A percentile compares a stretch with the other conserved stretches of the same genome.
Conservation (phyloP, 1,139 yeast genomes). For the Sugiyamaella xylanicola region DNA sequence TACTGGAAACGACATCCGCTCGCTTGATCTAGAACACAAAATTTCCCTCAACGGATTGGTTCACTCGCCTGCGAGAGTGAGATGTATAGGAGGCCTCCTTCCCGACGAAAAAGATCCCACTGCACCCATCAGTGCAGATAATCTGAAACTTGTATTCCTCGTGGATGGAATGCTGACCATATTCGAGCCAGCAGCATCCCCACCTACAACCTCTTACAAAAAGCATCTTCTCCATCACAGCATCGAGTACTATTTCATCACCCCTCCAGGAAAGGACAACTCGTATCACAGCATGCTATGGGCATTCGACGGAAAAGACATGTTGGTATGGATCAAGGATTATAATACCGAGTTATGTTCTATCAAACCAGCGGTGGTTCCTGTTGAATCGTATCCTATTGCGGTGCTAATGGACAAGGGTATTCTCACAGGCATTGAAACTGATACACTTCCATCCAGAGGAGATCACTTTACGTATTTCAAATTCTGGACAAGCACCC, state of each 20-base stretch:
- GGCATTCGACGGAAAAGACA: slow-evolving; percentile 48
- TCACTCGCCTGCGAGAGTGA: slow-evolving; percentile 43
- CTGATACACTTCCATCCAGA: slow-evolving; percentile 42
- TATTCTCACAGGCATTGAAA: slow-evolving; percentile 45
- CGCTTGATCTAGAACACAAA: slow-evolving; percentile 36
- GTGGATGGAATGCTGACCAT: slow-evolving; percentile 42
- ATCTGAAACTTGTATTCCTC: slow-evolving; percentile 34
- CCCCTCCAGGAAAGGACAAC: slow-evolving; percentile 24
- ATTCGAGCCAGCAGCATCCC: slow-evolving; percentile 27
- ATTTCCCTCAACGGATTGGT: slow-evolving; percentile 41
- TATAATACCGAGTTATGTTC: slow-evolving; percentile 9
- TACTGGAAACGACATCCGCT: slow-evolving; percentile 21
- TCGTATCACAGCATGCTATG: slow-evolving; percentile 37
- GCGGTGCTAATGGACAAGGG: slow-evolving; percentile 46
- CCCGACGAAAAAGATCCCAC: slow-evolving; percentile 15
- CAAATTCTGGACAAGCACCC: slow-evolving; percentile 42
- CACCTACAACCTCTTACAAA: slow-evolving; percentile 22
- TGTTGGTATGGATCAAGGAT: slow-evolving; percentile 39
- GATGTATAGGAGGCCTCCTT: slow-evolving; percentile 36
- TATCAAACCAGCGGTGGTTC: slow-evolving; percentile 22
- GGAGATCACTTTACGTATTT: slow-evolving; percentile 42
- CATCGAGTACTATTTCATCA: slow-evolving; percentile 36
- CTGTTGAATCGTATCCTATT: slow-evolving; percentile 47
- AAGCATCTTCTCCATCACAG: slow-evolving; percentile 35
- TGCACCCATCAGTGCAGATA: slow-evolving; percentile 7